phyloP scores from a whole-genome alignment of 2,329 filamentous ascomycete genomes.

The Fusarium scirpi region DNA sequence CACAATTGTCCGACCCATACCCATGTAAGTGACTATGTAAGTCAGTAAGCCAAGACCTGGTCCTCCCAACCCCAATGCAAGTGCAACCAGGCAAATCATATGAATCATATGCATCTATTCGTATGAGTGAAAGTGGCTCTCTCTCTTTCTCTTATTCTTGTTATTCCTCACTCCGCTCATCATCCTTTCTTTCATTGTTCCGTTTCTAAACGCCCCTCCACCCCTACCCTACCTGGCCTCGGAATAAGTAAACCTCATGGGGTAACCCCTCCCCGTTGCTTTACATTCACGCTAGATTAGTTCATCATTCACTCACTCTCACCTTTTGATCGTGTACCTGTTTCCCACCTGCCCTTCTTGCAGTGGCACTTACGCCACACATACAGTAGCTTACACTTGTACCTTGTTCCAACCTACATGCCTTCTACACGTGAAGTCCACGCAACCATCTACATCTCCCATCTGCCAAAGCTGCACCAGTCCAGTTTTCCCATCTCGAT shows the following conservation, averaged over 20 bases:
- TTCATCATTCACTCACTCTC: constrained; percentile 11
- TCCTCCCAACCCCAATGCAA: not conserved
- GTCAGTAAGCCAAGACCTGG: constrained; percentile 11
- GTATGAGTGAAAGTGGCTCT: constrained; percentile 22
- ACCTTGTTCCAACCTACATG: not conserved
- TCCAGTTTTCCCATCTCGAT: constrained; percentile 40
- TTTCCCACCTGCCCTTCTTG: constrained; percentile 7
- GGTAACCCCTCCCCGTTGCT: constrained; percentile 40
- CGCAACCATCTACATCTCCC: constrained; percentile 17
- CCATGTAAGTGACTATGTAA: constrained; percentile 29
- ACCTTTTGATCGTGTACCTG: constrained; percentile 2
- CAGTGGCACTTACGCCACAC: not conserved
- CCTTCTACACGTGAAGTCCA: constrained; percentile 7
- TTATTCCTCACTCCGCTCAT: not conserved
- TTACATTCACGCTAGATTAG: constrained; percentile 27
- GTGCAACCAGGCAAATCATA: constrained; percentile 14
- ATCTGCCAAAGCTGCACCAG: constrained; percentile 10
- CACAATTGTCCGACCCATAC: constrained; percentile 25
- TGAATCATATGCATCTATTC: constrained; percentile 28
- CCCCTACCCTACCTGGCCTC: constrained; percentile 8
- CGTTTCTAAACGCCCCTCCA: constrained; percentile 15
- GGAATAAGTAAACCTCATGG: constrained; percentile 39
- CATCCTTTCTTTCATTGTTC: not conserved
- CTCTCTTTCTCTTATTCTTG: not conserved
- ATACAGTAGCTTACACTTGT: constrained; percentile 6